Conservation (phyloP, 768 basidiomycete genomes). For the Termitomyces titanicus region DNA sequence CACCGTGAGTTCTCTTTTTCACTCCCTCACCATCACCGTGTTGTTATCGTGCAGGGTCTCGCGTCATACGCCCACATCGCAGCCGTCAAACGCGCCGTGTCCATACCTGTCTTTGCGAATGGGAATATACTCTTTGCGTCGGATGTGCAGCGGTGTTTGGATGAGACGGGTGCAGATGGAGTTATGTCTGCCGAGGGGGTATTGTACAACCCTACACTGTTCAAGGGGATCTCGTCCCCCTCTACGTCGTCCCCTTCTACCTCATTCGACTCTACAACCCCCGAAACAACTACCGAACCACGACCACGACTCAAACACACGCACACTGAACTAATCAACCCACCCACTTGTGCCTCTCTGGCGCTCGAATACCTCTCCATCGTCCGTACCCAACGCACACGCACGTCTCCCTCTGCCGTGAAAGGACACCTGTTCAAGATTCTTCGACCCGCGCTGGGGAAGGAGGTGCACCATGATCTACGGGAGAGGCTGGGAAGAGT, state of each 20-base stretch:
- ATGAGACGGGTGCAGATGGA: constrained; percentile 83
- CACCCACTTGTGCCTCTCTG: constrained; percentile 51
- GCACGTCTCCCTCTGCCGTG: constrained; percentile 56
- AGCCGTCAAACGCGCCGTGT: constrained; percentile 87
- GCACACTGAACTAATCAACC: constrained; percentile 34
- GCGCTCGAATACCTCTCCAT: constrained; percentile 88
- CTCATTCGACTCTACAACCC: not conserved
- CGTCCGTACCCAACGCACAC: constrained; percentile 68
- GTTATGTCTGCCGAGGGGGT: constrained; percentile 97
- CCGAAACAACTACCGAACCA: not conserved
- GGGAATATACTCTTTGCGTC: constrained; percentile 88
- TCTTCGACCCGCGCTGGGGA: constrained; percentile 69
- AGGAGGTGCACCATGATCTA: constrained; percentile 55
- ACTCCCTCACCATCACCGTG: not conserved
- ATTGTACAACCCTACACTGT: constrained; percentile 88
- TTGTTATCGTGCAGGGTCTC: constrained; percentile 50
- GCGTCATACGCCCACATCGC: constrained; percentile 90
- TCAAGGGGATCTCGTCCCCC: constrained; percentile 31
- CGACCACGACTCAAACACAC: no score
- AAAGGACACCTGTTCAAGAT: constrained; percentile 95
- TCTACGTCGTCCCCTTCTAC: not conserved
- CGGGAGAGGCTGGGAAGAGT: constrained; percentile 66
- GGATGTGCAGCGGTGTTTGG: constrained; percentile 79
- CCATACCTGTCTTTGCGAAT: constrained; percentile 94
- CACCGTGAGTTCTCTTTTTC: constrained; percentile 38